Evolutionary conservation across 228 moss, liverwort and hornwort species (phyloP).

Genomic region (Sphagnum fallax): DNA sequence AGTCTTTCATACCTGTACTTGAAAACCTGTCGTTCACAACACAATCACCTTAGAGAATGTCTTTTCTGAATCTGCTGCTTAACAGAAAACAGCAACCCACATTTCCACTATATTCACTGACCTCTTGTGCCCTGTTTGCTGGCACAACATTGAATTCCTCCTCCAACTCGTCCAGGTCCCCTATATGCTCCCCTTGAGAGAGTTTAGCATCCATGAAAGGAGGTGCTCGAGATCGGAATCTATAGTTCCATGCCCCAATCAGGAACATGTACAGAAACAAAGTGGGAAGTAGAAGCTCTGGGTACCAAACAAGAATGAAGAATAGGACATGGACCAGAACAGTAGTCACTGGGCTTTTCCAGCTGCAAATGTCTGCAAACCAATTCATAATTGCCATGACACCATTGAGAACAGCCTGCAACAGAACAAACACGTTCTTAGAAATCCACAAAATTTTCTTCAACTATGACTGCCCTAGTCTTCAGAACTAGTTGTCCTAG

Average conservation of each 20-base stretch:
- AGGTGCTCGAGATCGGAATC: constrained; percentile 65
- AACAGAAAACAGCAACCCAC: no score
- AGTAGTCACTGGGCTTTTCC: constrained; percentile 90
- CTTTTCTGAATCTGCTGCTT: no score
- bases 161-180: constrained; percentile 78
- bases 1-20: constrained; percentile 47
- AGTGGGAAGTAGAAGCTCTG: constrained; percentile 71
- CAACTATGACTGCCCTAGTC: no score
- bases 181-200: constrained; percentile 83
- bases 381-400: constrained; percentile 79
- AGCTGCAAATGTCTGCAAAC: constrained; percentile 88
- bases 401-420: constrained; percentile 69
- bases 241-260: constrained; percentile 90
- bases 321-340: constrained; percentile 83
- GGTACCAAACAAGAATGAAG: constrained; percentile 82
- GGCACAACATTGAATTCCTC: constrained; percentile 96
- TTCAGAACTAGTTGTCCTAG: no score
- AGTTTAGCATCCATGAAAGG: constrained; percentile 89
- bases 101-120: constrained; percentile 1
- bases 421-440: neutral
- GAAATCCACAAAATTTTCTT: no score
- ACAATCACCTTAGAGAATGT: no score
- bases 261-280: constrained; percentile 88
- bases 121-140: constrained; percentile 69
- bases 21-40: constrained; percentile 15